Percentiles rank a stretch among this genome's conserved stretches.
Evolutionary conservation across 768 basidiomycete species (phyloP).

Genomic region (Cytidiella melzeri): DNA sequence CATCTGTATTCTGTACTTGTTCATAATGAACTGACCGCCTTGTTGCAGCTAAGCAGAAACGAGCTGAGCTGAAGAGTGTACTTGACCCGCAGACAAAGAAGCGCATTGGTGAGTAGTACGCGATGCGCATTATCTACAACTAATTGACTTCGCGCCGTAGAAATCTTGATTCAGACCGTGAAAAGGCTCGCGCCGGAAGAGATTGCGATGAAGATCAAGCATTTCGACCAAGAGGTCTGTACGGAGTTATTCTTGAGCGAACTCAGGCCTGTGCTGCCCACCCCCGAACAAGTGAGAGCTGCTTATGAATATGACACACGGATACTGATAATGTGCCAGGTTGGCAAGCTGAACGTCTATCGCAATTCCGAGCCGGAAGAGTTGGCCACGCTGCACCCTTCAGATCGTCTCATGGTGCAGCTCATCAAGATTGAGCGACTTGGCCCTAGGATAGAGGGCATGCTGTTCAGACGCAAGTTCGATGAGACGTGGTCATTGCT

Average conservation of each 20-base stretch:
- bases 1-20: not conserved
- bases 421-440: slow-evolving; percentile 92
- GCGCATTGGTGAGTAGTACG: slow-evolving; percentile 67
- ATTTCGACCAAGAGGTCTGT: slow-evolving; percentile 84
- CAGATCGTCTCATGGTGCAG: slow-evolving; percentile 96
- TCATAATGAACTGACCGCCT: not conserved
- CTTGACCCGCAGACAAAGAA: slow-evolving; percentile 90
- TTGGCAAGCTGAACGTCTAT: slow-evolving; percentile 87
- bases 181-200: slow-evolving; percentile 82
- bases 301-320: too few relatives aligned
- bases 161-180: slow-evolving; percentile 88
- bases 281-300: slow-evolving; percentile 83
- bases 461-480: slow-evolving; percentile 88
- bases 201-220: slow-evolving; percentile 75
- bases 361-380: slow-evolving; percentile 83
- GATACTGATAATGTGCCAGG: slow-evolving; percentile 43
- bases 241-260: slow-evolving; percentile 87
- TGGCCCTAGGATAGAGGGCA: slow-evolving; percentile 84
- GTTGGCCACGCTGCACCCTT: slow-evolving; percentile 82
- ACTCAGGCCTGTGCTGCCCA: slow-evolving; percentile 80
- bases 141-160: slow-evolving; percentile 32
- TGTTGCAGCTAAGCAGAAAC: slow-evolving; percentile 64
- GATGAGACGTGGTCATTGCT: slow-evolving; percentile 79
- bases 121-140: not conserved
- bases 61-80: slow-evolving; percentile 87